These are phyloP conservation scores for Dacryopinax spathularia DNA, from an alignment of 768 basidiomycete genomes.

Conservation along the genomic window DNA sequence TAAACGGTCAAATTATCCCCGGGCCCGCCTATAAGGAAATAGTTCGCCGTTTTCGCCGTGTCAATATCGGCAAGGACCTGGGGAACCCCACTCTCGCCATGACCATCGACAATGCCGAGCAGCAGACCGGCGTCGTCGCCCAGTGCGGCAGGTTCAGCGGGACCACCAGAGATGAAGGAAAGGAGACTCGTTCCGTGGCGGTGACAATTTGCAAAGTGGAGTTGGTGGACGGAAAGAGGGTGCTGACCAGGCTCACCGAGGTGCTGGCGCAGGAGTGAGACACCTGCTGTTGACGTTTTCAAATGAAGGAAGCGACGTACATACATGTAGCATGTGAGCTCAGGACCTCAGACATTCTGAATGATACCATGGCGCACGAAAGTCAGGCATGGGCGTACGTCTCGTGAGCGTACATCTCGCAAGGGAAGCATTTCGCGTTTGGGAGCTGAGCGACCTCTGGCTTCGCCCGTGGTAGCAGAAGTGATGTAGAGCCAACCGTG, in stretches of 20 bases:
- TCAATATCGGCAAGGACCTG: neutral
- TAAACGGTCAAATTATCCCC: neutral
- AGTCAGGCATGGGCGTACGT: too few relatives aligned
- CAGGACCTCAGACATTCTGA: too few relatives aligned
- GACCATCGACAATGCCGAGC: neutral
- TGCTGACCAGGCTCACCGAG: neutral
- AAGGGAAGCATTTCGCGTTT: too few relatives aligned
- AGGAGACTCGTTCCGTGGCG: neutral
- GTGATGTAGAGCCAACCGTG: too few relatives aligned
- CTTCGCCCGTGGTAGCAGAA: too few relatives aligned
- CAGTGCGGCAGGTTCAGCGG: neutral
- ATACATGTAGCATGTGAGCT: too few relatives aligned
- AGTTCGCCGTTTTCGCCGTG: neutral
- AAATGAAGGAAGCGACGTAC: too few relatives aligned
- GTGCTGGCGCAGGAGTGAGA: neutral
- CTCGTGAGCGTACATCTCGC: too few relatives aligned
- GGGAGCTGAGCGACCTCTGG: too few relatives aligned
- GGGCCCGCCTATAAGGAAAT: neutral
- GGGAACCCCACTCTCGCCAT: neutral
- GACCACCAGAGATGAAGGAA: neutral
- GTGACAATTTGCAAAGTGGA: neutral
- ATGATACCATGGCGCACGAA: too few relatives aligned
- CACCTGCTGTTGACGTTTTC: neutral
- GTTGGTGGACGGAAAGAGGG: neutral
- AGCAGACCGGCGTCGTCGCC: neutral